Evolutionary conservation across 2,329 filamentous ascomycete species (phyloP), one percentile per base, ranked within the genome.

Genomic region (Colletotrichum endophyticum): DNA sequence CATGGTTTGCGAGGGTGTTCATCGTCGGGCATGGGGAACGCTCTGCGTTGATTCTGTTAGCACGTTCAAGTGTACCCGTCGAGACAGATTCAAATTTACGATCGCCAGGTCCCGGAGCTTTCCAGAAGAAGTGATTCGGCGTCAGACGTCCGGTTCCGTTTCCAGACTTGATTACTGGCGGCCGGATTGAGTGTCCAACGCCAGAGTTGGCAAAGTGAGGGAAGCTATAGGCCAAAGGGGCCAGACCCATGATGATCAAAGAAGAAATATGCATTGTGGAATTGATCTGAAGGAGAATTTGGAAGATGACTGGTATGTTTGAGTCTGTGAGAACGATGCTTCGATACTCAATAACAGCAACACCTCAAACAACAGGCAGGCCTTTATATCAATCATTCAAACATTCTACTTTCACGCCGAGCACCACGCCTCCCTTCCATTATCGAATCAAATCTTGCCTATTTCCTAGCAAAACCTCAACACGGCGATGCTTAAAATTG

Each of bases 1-100:
- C 78, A 68, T 81, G 80, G 75, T 81, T 81, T 4, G 79, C 79
- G 22, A 81, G 78, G 3, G 80, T 68, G 72, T 81, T 81, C 25
- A 78, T 49, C 49, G 79, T 77, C 8, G 76, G 78, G 62, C 77
- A 78, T 5, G 78, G 77, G 27, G 32, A 27, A 9, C 28, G 30
- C 16, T 25, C 16, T 66, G 22, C n/a, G 5, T 66, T 11, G 59
- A 66, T 28, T 25, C 36, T 59, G 56, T 59, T 28, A 28, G 56
- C 16, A 59, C 22, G 5, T 59, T 28, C 53, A 2, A 28, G 5
- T 59, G 15, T 28, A 11, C 56, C 13, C 16, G 25, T 19, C 25
- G 12, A 59, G 22, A 27, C 13, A 28, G 25, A 22, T 22, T 7
- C 12, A 59, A 15, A 59, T 8, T 19, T 2, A 59, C 56, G 56